phyloP scores from a whole-genome alignment of 768 basidiomycete species.

The Fomitopsis serialis region DNA sequence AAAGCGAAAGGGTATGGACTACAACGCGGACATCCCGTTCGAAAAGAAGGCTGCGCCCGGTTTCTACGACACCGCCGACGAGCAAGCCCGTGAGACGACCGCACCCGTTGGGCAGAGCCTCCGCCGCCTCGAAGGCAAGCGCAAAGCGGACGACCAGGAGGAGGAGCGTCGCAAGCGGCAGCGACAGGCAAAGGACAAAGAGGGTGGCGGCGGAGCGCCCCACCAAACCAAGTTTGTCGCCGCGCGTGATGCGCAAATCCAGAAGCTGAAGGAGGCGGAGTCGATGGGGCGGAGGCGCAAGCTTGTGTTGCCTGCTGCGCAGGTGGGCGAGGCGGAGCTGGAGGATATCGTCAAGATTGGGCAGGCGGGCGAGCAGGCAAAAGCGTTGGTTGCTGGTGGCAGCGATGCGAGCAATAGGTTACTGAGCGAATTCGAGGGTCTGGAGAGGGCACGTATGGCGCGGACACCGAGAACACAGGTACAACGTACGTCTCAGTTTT shows the following conservation, averaged over 20 bases:
- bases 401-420: slow-evolving; percentile 82
- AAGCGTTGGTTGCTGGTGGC: slow-evolving; percentile 76
- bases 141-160: slow-evolving; percentile 90
- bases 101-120: slow-evolving; percentile 90
- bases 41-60: slow-evolving; percentile 95
- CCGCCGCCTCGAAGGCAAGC: slow-evolving; percentile 91
- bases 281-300: slow-evolving; percentile 86
- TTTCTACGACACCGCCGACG: slow-evolving; percentile 95
- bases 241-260: slow-evolving; percentile 96
- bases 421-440: slow-evolving; percentile 86
- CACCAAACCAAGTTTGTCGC: slow-evolving; percentile 93
- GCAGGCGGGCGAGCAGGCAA: slow-evolving; percentile 83
- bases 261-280: slow-evolving; percentile 96
- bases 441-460: slow-evolving; percentile 86
- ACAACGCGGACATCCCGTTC: slow-evolving; percentile 97
- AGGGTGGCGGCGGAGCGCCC: slow-evolving; percentile 53
- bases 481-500: slow-evolving; percentile 56
- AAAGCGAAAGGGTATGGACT: slow-evolving; percentile 98
- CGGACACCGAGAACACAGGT: slow-evolving; percentile 93
- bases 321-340: slow-evolving; percentile 90
- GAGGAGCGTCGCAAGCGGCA: slow-evolving; percentile 89
- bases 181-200: slow-evolving; percentile 49
- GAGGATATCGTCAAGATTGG: slow-evolving; percentile 99
- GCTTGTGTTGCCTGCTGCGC: slow-evolving; percentile 79
- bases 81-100: slow-evolving; percentile 79